These are phyloP conservation scores for Colletotrichum cordylinicola DNA, from an alignment of 2,329 filamentous ascomycete genomes.

Conservation along the genomic window DNA sequence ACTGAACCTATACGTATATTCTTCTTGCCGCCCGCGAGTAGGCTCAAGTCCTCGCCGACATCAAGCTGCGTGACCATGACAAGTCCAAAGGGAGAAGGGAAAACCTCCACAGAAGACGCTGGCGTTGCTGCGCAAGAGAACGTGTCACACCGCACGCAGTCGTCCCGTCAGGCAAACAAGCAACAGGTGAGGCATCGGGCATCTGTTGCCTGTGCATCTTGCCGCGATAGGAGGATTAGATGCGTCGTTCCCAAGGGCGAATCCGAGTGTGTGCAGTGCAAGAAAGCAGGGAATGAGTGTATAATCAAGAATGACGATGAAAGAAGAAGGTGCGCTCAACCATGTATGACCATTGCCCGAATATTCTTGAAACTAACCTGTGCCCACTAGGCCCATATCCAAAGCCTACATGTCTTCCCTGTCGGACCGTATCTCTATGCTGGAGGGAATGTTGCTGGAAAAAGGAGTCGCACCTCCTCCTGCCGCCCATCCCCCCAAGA, in stretches of 20 bases:
- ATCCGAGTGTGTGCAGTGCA: slow-evolving; percentile 57
- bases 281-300: slow-evolving; percentile 54
- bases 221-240: slow-evolving; percentile 50
- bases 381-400: slow-evolving; percentile 53
- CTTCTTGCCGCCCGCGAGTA: background rate
- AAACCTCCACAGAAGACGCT: slow-evolving; percentile 22
- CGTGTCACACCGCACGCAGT: slow-evolving; percentile 32
- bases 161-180: slow-evolving; percentile 34
- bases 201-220: slow-evolving; percentile 61
- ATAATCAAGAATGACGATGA: slow-evolving; percentile 65
- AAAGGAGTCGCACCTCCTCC: slow-evolving; percentile 55
- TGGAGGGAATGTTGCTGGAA: slow-evolving; percentile 57
- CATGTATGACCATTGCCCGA: background rate
- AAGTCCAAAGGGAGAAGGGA: background rate
- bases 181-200: slow-evolving; percentile 51
- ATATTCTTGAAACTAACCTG: background rate
- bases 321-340: slow-evolving; percentile 49
- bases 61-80: background rate
- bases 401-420: slow-evolving; percentile 64
- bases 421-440: slow-evolving; percentile 56
- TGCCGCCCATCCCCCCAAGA: slow-evolving; percentile 59
- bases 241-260: slow-evolving; percentile 61
- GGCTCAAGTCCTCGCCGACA: background rate
- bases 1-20: background rate
- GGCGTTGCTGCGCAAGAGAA: slow-evolving; percentile 39